Evolutionary conservation across 2,329 filamentous ascomycete species (phyloP), one percentile per base, ranked within the genome.

Genomic region (Lecanosticta acicola): DNA sequence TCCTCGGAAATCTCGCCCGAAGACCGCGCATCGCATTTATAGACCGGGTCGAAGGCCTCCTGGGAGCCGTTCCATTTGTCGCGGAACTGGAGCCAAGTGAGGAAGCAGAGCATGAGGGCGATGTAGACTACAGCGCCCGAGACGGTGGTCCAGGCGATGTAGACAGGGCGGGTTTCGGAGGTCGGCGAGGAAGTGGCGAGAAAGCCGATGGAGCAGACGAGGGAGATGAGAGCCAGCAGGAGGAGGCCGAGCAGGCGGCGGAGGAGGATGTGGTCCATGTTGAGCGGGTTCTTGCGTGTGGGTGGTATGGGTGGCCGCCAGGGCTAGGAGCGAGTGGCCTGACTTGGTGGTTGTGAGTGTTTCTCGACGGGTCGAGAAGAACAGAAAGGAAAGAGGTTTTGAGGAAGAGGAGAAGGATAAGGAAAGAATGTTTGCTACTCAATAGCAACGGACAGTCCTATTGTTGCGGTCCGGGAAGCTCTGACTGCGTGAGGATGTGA

Each of bases 141-240:
- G 11, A 41, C 14, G n/a, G 39, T 41, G 29, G 34, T 10, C 39
- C 39, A 41, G 26, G 39, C 14, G 39, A 41, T 41, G 4, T n/a
- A 19, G 16, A 34, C 16, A 9, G 39, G 39, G 2, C 4, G 9
- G 16, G 10, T 16, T 3, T n/a, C 17, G 18, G 26, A 18, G 7
- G 33, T 19, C 3, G 14, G 9, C n/a, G 4, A 16, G 16, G 14
- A 17, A 4, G 26, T 32, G n/a, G 4, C 9, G 14, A 34, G 37
- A 19, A 39, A 33, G 17, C 14, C 17, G 2, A 19, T 21, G 7
- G 39, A 4, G 26, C 26, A 19, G 39, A 34, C 18, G 29, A 41
- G 39, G 29, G 39, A 41, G 14, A 34, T 13, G 7, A 41, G 16
- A 7, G 26, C 18, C 4, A 41, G 9, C 2, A 19, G 21, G 14